phyloP scores from a whole-genome alignment of 805 yeast genomes.

The Saccharomycopsis sp. region DNA sequence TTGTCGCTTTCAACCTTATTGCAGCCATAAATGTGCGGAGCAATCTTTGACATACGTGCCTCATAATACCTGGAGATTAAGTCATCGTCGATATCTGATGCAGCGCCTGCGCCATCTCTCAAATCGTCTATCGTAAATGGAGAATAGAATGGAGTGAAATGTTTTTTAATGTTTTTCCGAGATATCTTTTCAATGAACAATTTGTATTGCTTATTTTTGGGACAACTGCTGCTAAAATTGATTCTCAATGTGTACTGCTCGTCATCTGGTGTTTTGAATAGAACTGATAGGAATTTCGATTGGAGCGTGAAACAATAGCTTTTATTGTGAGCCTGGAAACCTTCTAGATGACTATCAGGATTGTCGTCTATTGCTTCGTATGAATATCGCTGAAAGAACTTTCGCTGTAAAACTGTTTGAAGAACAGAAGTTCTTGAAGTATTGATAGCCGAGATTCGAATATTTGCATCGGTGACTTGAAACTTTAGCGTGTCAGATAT shows the following conservation, averaged over 20 bases:
- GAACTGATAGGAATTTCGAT: conserved; percentile 11
- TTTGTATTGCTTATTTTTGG: conserved; percentile 7
- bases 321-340: neutral
- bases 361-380: neutral
- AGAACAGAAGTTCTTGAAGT: conserved; percentile 12
- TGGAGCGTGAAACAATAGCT: conserved; percentile 14
- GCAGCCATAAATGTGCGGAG: neutral
- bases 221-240: conserved; percentile 8
- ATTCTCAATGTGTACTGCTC: conserved; percentile 7
- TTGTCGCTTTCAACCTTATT: neutral
- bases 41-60: neutral
- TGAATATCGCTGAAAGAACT: conserved; percentile 12
- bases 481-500: conserved; percentile 14
- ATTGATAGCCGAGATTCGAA: conserved; percentile 15
- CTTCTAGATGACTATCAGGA: neutral
- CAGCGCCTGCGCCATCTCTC: neutral
- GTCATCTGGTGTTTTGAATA: conserved; percentile 14
- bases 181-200: conserved; percentile 15
- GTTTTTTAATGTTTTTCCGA: conserved; percentile 13
- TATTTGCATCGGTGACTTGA: conserved; percentile 3
- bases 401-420: conserved; percentile 3
- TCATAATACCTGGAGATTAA: neutral
- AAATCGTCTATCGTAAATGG: neutral
- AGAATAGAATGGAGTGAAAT: conserved; percentile 13
- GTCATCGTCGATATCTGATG: neutral